Percentiles rank a stretch among this genome's conserved stretches.
These are phyloP conservation scores for Aechmea fasciata DNA, from an alignment of 176 grass and related monocot species.

Conservation along the genomic window DNA sequence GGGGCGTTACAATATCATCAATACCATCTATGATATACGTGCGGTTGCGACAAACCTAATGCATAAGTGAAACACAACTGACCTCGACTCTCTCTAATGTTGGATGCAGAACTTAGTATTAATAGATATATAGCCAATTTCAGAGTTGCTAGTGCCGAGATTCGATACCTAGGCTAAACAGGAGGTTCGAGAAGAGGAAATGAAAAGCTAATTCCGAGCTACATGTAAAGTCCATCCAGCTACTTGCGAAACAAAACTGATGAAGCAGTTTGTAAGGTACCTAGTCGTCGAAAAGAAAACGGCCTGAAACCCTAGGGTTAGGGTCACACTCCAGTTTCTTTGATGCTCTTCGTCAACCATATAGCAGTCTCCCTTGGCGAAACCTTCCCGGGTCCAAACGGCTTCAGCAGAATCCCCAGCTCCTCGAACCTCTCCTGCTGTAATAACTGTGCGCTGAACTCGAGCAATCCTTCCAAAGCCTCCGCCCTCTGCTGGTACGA, in stretches of 20 bases:
- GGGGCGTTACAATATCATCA: too few relatives aligned
- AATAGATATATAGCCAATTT: too few relatives aligned
- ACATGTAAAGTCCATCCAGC: not conserved
- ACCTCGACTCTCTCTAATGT: too few relatives aligned
- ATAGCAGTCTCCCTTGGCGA: slow-evolving; percentile 92
- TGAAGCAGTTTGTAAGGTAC: not conserved
- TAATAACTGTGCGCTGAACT: slow-evolving; percentile 87
- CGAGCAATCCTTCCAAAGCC: slow-evolving; percentile 82
- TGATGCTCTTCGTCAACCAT: slow-evolving; percentile 91
- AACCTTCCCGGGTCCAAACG: slow-evolving; percentile 70
- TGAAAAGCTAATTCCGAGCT: not conserved
- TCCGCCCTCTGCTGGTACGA: slow-evolving; percentile 82
- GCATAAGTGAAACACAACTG: too few relatives aligned
- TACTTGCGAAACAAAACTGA: not conserved
- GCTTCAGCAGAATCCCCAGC: slow-evolving; percentile 68
- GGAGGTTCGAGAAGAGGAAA: not conserved
- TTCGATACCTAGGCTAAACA: too few relatives aligned
- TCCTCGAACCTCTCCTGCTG: slow-evolving; percentile 81
- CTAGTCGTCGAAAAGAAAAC: not conserved
- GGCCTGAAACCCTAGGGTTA: not conserved
- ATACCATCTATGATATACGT: too few relatives aligned
- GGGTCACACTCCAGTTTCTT: slow-evolving; percentile 38
- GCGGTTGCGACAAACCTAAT: too few relatives aligned
- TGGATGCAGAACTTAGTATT: too few relatives aligned
- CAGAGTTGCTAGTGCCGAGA: too few relatives aligned